Evolutionary conservation across 176 grass and related monocot genomes (phyloP).

Genomic region (Avena sativa): DNA sequence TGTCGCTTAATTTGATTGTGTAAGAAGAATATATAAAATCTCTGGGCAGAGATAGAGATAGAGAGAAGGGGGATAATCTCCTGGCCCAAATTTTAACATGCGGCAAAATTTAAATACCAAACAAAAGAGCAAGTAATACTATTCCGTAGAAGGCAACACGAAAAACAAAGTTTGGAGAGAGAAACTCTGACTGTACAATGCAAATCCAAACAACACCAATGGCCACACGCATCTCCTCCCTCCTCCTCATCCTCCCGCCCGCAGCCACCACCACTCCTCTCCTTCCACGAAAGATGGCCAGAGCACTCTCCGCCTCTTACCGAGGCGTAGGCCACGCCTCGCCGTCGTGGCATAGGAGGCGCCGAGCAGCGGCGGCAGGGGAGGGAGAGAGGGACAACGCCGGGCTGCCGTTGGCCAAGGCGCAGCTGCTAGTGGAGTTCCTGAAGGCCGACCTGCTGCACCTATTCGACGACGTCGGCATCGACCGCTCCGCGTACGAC

Average conservation of each 20-base stretch:
- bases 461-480: slow-evolving; percentile 87
- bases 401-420: slow-evolving; percentile 44
- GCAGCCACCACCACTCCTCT: slow-evolving; percentile 8
- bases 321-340: background rate
- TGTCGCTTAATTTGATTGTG: too few species aligned
- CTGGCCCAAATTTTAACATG: slow-evolving; percentile 42
- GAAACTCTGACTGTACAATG: background rate
- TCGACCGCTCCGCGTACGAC: slow-evolving; percentile 87
- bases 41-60: too few species aligned
- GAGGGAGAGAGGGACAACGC: background rate
- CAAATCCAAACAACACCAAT: slow-evolving; percentile 38
- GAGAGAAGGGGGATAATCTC: background rate
- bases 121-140: background rate
- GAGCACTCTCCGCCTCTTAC: background rate
- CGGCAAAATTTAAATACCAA: background rate
- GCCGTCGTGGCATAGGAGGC: slow-evolving; percentile 29
- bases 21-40: too few species aligned
- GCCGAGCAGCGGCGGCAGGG: slow-evolving; percentile 13
- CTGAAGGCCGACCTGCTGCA: slow-evolving; percentile 77
- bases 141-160: background rate
- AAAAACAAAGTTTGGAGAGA: background rate
- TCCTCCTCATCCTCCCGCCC: slow-evolving; percentile 46
- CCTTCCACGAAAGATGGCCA: background rate
- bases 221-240: slow-evolving; percentile 49
- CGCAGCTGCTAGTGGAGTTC: slow-evolving; percentile 59